These are phyloP conservation scores for Pisolithus sp. DNA, from an alignment of 768 basidiomycete species.

Conservation along the genomic window DNA sequence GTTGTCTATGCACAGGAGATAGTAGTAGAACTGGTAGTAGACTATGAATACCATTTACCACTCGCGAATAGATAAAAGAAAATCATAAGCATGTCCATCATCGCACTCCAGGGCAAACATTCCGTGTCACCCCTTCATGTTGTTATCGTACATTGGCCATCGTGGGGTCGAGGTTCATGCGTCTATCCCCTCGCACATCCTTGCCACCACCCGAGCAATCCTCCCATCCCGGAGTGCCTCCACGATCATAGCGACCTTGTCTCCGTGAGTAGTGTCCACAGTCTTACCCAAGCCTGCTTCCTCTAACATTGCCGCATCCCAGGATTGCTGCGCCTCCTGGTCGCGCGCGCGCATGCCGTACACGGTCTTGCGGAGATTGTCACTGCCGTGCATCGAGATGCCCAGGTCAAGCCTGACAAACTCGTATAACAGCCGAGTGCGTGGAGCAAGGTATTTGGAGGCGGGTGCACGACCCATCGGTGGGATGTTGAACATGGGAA, in stretches of 20 bases:
- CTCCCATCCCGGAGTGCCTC: conserved; percentile 75
- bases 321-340: conserved; percentile 12
- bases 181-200: conserved; percentile 35
- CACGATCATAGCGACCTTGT: conserved; percentile 67
- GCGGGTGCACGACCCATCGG: conserved; percentile 60
- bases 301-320: conserved; percentile 35
- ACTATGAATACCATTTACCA: too few species aligned
- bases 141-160: too few species aligned
- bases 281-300: conserved; percentile 21
- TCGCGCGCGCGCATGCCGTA: conserved; percentile 58
- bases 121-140: too few species aligned
- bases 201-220: conserved; percentile 51
- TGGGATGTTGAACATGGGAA: conserved; percentile 37
- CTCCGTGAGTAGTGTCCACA: conserved; percentile 54
- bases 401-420: conserved; percentile 67
- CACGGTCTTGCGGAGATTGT: conserved; percentile 57
- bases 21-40: too few species aligned
- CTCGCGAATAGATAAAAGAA: too few species aligned
- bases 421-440: conserved; percentile 66
- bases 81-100: too few species aligned
- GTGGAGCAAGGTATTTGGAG: conserved; percentile 43
- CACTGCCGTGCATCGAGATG: conserved; percentile 74
- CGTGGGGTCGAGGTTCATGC: not conserved
- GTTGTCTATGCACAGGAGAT: too few species aligned
- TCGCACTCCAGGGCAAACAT: too few species aligned